Evolutionary conservation across 2,329 filamentous ascomycete species (phyloP), one percentile per base, ranked within the genome.

Genomic region (Claviceps spartinae): DNA sequence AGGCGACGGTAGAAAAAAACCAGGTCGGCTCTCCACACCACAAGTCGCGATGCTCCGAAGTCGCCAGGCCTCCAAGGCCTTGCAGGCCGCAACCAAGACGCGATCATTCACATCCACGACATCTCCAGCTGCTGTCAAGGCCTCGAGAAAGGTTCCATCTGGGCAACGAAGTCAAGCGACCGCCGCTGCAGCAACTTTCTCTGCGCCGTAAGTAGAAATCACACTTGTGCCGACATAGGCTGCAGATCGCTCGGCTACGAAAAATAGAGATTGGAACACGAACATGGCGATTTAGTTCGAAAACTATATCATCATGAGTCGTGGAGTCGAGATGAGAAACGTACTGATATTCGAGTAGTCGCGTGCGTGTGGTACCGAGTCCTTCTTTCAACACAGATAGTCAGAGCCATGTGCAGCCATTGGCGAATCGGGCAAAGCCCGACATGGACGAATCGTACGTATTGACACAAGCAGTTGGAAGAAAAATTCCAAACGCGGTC

Each of bases 361-460:
- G 77, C 60, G 64, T 71, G 42, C 76, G 84, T 67, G 73, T 79
- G 55, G 70, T 71, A 37, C 83, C 85, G 7, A 82, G 80, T 62
- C 77, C 83, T 50, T 74, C 79, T 14, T 81, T 81, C 68, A 81
- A 81, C 58, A 62, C 67, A 53, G 65, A 67, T 49, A 62, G 65
- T 62, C 67, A 71, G 58, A 75, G 73, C 63, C 80, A 86, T 78
- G 79, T 86, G 55, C 83, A 86, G 59, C 83, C 83, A 55, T 74
- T 88, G 55, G 78, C 81, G 61, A 78, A 79, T 65, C 71, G 73
- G 51, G 72, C 75, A 62, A 69, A 72, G 54, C 74, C 74, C 53
- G 80, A 85, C 56, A 83, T 89, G 76, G 86, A 90, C 67, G 86
- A 90, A 67, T 89, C 86, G 83, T 88, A 82, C 59, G 84, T 88